These are phyloP conservation scores for Apocynum venetum DNA, from an alignment of 257 asterid genomes.

Conservation along the genomic window DNA sequence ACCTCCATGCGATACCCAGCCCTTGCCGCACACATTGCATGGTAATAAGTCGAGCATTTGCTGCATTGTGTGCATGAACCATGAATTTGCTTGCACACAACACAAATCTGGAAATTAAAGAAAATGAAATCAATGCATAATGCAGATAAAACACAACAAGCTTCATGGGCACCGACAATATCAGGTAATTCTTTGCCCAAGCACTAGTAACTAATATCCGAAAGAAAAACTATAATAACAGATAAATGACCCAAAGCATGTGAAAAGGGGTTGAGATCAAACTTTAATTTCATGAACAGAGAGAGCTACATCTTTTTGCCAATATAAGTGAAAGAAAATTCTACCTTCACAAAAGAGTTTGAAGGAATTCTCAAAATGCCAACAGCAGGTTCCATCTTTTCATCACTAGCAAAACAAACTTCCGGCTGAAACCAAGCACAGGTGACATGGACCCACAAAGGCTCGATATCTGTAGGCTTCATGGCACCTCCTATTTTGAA, in stretches of 20 bases:
- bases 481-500: constrained; percentile 75
- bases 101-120: constrained; percentile 67
- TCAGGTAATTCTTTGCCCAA: not conserved
- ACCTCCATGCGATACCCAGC: constrained; percentile 99
- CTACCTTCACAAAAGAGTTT: constrained; percentile 86
- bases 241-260: not conserved
- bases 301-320: not conserved
- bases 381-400: constrained; percentile 95
- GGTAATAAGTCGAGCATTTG: constrained; percentile 93
- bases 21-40: constrained; percentile 93
- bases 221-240: not conserved
- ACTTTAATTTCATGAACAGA: not conserved
- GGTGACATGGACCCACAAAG: constrained; percentile 95
- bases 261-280: not conserved
- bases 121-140: not conserved
- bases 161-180: not conserved
- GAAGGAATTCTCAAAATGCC: constrained; percentile 94
- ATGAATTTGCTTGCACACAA: constrained; percentile 97
- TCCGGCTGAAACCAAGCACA: constrained; percentile 99
- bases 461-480: constrained; percentile 87
- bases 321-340: not conserved
- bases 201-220: not conserved
- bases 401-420: constrained; percentile 91
- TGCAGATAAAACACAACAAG: not conserved
- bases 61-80: constrained; percentile 97